phyloP scores from a whole-genome alignment of 2,329 filamentous ascomycete species.

The Botrytis porri region DNA sequence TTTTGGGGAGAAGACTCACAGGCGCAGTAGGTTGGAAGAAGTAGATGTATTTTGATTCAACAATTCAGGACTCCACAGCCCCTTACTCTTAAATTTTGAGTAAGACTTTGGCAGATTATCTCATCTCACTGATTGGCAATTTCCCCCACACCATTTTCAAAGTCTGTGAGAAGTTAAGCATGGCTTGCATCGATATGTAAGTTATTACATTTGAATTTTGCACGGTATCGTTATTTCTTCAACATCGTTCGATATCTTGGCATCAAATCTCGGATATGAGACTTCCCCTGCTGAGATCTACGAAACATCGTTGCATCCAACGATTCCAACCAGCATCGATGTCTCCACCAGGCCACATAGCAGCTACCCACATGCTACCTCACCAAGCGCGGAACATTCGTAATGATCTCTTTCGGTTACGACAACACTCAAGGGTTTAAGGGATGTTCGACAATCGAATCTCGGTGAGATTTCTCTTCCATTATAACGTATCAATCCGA shows the following conservation, averaged over 20 bases:
- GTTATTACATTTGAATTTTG: no score
- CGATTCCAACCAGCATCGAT: not conserved
- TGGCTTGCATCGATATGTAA: not conserved
- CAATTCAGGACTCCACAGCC: not conserved
- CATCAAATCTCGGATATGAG: conserved; percentile 12
- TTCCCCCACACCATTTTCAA: not conserved
- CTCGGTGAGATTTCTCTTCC: not conserved
- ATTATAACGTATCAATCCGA: not conserved
- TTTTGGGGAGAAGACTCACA: not conserved
- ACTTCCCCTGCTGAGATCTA: conserved; percentile 8
- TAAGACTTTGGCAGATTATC: not conserved
- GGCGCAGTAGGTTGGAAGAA: not conserved
- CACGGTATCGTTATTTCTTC: conserved; percentile 4
- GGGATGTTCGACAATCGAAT: not conserved
- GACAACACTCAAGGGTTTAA: not conserved
- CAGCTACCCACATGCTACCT: not conserved
- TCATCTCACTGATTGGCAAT: conserved; percentile 10
- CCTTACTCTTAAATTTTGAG: not conserved
- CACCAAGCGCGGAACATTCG: conserved; percentile 12
- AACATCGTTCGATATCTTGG: conserved; percentile 1
- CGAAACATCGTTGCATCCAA: conserved; percentile 2
- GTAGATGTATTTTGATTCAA: not conserved
- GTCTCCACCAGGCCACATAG: conserved; percentile 1
- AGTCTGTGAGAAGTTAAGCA: not conserved
- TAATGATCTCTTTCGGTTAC: conserved; percentile 8